Percentiles rank a stretch among this genome's conserved stretches.
These are phyloP conservation scores for Paulownia fortunei DNA, from an alignment of 257 asterid genomes.

Conservation along the genomic window DNA sequence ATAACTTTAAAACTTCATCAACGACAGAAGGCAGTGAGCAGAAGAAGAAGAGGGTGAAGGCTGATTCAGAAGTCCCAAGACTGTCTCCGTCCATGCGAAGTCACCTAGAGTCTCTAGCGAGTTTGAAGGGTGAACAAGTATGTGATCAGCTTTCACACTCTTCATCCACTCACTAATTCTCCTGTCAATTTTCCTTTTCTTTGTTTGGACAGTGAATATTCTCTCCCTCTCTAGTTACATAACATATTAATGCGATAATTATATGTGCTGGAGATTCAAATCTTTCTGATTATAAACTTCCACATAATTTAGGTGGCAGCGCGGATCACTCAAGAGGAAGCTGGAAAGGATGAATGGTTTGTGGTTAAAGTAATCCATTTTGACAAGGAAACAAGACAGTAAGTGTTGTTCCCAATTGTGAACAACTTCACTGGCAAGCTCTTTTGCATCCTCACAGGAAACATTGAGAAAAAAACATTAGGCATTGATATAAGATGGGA, in stretches of 20 bases:
- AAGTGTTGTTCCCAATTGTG: slow-evolving; percentile 39
- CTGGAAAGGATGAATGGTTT: slow-evolving; percentile 95
- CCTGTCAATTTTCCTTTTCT: neutral
- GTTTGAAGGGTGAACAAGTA: slow-evolving; percentile 97
- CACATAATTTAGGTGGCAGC: slow-evolving; percentile 80
- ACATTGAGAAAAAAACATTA: neutral
- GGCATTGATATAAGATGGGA: neutral
- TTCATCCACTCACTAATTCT: slow-evolving; percentile 6
- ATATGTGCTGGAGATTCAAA: slow-evolving; percentile 1
- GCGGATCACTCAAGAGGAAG: slow-evolving; percentile 84
- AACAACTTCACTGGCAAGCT: neutral
- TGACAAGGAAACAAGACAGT: slow-evolving; percentile 93
- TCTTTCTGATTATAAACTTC: slow-evolving; percentile 11
- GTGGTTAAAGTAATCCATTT: slow-evolving; percentile 94
- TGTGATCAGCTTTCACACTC: slow-evolving; percentile 25
- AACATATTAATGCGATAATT: neutral
- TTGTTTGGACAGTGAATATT: neutral
- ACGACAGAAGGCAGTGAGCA: slow-evolving; percentile 84
- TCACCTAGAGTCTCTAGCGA: slow-evolving; percentile 80
- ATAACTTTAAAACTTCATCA: slow-evolving; percentile 35
- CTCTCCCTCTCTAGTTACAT: slow-evolving; percentile 6
- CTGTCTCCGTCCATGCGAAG: slow-evolving; percentile 67
- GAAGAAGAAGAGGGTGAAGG: slow-evolving; percentile 84
- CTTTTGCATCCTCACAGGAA: neutral
- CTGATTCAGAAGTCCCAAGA: slow-evolving; percentile 75